These are phyloP conservation scores for Coemansia sp. DNA, from an alignment of 192 early-diverging fungal species.

Conservation along the genomic window DNA sequence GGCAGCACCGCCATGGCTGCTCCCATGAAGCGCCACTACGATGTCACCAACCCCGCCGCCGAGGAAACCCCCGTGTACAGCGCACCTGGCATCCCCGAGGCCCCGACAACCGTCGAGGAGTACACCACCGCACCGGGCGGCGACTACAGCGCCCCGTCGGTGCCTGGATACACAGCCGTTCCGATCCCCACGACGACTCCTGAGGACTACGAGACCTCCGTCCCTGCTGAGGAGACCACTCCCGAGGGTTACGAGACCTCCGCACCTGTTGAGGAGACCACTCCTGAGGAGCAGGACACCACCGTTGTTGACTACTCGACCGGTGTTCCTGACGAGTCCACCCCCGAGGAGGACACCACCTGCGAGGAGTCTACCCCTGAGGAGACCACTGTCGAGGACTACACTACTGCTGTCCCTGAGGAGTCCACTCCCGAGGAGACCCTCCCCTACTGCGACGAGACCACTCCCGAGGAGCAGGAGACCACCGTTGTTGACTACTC, in stretches of 20 bases:
- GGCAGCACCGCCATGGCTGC: constrained; percentile 42
- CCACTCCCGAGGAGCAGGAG: constrained; percentile 1
- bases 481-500: not conserved
- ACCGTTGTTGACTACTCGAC: constrained; percentile 5
- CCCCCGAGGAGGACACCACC: constrained; percentile 15
- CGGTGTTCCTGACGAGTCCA: not conserved
- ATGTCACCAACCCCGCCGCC: constrained; percentile 12
- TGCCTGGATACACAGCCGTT: constrained; percentile 10
- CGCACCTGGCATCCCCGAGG: constrained; percentile 6
- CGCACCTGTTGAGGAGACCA: not conserved
- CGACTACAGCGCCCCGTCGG: constrained; percentile 4
- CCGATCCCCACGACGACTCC: constrained; percentile 4
- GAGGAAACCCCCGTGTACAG: constrained; percentile 11
- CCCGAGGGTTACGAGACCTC: constrained; percentile 10
- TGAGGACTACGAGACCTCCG: constrained; percentile 10
- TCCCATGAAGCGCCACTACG: constrained; percentile 47
- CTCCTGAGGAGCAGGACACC: constrained; percentile 7
- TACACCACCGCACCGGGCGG: not conserved
- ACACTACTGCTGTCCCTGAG: constrained; percentile 13
- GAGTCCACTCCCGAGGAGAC: constrained; percentile 6
- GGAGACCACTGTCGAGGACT: constrained; percentile 19
- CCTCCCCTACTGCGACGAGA: not conserved
- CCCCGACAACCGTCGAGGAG: constrained; percentile 2
- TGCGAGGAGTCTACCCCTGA: constrained; percentile 4
- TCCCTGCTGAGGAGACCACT: not conserved